phyloP scores from a whole-genome alignment of 148 eudicot species.

The Silene conica region DNA sequence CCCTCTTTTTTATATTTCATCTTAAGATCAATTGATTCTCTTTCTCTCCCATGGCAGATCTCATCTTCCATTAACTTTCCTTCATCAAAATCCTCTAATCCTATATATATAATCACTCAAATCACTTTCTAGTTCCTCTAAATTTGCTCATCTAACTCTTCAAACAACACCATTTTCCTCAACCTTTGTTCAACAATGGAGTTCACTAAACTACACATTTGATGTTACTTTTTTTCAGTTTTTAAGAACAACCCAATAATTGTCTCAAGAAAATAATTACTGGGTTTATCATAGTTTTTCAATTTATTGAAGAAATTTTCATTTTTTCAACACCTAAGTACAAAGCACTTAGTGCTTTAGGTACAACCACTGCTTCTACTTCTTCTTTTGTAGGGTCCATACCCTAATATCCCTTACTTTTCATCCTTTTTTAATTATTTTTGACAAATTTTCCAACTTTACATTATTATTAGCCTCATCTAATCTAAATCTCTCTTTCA shows the following conservation, averaged over 20 bases:
- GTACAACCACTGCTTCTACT: slow-evolving; percentile 35
- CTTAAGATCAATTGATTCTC: slow-evolving; percentile 27
- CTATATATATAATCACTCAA: slow-evolving; percentile 9
- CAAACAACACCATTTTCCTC: slow-evolving; percentile 5
- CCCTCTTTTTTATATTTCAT: background rate
- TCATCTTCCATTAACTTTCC: slow-evolving; percentile 32
- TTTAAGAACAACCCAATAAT: background rate
- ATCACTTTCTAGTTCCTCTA: background rate
- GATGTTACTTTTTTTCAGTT: background rate
- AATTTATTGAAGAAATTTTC: background rate
- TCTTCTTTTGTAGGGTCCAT: slow-evolving; percentile 19
- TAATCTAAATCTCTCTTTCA: background rate
- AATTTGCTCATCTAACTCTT: background rate
- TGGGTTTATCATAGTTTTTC: slow-evolving; percentile 12
- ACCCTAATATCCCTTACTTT: slow-evolving; percentile 6
- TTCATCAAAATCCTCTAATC: background rate
- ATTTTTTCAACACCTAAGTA: slow-evolving; percentile 23
- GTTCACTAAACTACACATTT: slow-evolving; percentile 4
- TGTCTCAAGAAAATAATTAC: slow-evolving; percentile 14
- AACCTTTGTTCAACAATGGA: slow-evolving; percentile 7
- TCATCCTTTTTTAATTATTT: background rate
- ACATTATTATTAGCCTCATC: slow-evolving; percentile 3
- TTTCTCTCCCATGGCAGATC: slow-evolving; percentile 32
- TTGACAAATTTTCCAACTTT: background rate
- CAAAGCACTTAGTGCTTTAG: slow-evolving; percentile 36